Conservation (phyloP, 805 yeast species). For the Diddensiella transvaalensis region DNA sequence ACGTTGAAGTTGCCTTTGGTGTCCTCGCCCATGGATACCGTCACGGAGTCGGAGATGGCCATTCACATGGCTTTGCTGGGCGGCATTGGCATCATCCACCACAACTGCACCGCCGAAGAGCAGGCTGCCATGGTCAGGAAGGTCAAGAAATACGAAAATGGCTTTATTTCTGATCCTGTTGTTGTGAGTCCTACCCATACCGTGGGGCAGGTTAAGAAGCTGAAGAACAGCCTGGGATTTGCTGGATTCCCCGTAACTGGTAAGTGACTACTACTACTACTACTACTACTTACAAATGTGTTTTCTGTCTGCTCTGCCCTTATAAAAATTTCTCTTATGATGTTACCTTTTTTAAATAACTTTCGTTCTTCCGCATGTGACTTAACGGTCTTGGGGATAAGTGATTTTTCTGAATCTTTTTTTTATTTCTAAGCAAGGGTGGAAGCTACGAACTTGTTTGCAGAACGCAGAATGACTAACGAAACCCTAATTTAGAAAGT, state of each 20-base stretch:
- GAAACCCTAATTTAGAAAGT: conserved; percentile 53
- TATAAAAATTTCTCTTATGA: background rate
- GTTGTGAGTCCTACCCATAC: conserved; percentile 74
- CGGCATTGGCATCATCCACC: conserved; percentile 98
- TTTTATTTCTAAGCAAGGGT: too few relatives aligned
- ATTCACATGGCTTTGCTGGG: conserved; percentile 97
- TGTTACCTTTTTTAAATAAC: conserved; percentile 52
- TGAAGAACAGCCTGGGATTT: conserved; percentile 76
- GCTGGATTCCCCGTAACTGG: conserved; percentile 99
- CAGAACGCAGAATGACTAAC: background rate
- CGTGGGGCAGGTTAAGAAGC: conserved; percentile 72
- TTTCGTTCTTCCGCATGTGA: conserved; percentile 99
- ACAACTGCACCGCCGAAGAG: conserved; percentile 93
- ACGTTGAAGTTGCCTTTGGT: conserved; percentile 90
- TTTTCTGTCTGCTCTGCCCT: conserved; percentile 8
- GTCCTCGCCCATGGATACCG: conserved; percentile 99
- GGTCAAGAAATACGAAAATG: conserved; percentile 96
- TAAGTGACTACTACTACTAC: conserved; percentile 53
- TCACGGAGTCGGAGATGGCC: conserved; percentile 96
- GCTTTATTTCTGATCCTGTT: conserved; percentile 92
- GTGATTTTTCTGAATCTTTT: too few relatives aligned
- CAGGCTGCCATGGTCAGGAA: conserved; percentile 98
- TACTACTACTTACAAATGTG: too few relatives aligned
- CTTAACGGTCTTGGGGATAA: conserved; percentile 97
- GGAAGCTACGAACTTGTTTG: too few relatives aligned